Conservation (phyloP, 305 asterid genomes). For the Ilex paraguariensis region DNA sequence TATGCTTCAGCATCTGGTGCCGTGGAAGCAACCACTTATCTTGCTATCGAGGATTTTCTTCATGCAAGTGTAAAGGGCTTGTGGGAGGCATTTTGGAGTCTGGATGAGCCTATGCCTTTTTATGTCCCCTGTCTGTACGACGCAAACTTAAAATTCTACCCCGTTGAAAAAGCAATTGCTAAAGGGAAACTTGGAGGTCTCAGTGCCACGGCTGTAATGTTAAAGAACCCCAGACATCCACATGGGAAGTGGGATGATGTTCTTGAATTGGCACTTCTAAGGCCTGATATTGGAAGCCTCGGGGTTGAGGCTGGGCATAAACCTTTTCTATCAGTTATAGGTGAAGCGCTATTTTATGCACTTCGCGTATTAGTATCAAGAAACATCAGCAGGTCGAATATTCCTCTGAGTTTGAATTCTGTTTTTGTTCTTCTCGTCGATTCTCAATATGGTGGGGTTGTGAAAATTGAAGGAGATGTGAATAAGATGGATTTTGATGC, state of each 20-base stretch:
- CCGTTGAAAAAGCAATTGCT: slow-evolving; percentile 80
- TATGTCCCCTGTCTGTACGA: slow-evolving; percentile 63
- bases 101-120: slow-evolving; percentile 68
- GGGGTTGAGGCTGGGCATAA: slow-evolving; percentile 31
- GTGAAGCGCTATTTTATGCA: slow-evolving; percentile 85
- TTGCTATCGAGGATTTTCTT: slow-evolving; percentile 90
- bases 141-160: slow-evolving; percentile 68
- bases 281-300: slow-evolving; percentile 60
- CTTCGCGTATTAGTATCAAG: slow-evolving; percentile 78
- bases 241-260: slow-evolving; percentile 97
- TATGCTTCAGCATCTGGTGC: slow-evolving; percentile 64
- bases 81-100: slow-evolving; percentile 95
- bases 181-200: slow-evolving; percentile 79
- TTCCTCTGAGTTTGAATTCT: slow-evolving; percentile 62
- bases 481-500: slow-evolving; percentile 63
- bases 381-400: slow-evolving; percentile 74
- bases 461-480: slow-evolving; percentile 86
- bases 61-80: slow-evolving; percentile 69
- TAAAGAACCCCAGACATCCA: slow-evolving; percentile 92
- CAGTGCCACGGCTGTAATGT: slow-evolving; percentile 85
- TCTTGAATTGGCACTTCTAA: slow-evolving; percentile 71
- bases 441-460: slow-evolving; percentile 79
- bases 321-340: slow-evolving; percentile 47
- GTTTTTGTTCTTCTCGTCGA: slow-evolving; percentile 72
- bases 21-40: slow-evolving; percentile 74